phyloP scores from a whole-genome alignment of 208 protist species.

The Willaertia magna region DNA sequence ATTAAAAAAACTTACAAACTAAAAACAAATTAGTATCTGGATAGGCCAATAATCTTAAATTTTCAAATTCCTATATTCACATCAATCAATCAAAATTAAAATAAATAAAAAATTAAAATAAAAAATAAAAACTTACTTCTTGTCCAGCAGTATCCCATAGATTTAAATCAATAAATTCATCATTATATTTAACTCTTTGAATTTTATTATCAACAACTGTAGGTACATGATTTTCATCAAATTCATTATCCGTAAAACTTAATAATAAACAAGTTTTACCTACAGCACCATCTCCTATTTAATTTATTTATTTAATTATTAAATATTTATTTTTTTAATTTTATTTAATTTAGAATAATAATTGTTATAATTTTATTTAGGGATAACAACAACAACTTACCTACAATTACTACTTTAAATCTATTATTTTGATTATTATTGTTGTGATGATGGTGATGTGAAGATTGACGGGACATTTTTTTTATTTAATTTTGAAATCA shows the following conservation, averaged over 20 bases:
- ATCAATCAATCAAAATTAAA: neutral
- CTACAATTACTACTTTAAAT: no score
- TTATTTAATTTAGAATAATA: neutral
- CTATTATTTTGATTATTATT: no score
- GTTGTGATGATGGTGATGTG: no score
- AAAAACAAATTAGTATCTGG: constrained; percentile 45
- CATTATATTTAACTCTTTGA: neutral
- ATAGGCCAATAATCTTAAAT: constrained; percentile 68
- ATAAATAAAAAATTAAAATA: neutral
- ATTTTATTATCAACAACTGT: neutral
- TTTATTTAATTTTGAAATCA: no score
- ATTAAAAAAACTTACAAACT: no score
- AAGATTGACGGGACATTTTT: no score
- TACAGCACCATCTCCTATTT: neutral
- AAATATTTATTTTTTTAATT: neutral
- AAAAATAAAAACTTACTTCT: neutral
- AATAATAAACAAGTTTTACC: neutral
- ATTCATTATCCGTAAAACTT: neutral
- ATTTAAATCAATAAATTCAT: neutral
- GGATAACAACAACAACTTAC: neutral
- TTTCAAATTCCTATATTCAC: constrained; percentile 64
- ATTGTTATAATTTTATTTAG: neutral
- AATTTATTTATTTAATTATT: neutral
- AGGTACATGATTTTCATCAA: neutral
- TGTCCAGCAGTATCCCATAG: neutral